A percentile compares a stretch with the other conserved stretches of the same genome.
Evolutionary conservation across 1,139 yeast genomes (phyloP).

Genomic region (Taphrina confusa): DNA sequence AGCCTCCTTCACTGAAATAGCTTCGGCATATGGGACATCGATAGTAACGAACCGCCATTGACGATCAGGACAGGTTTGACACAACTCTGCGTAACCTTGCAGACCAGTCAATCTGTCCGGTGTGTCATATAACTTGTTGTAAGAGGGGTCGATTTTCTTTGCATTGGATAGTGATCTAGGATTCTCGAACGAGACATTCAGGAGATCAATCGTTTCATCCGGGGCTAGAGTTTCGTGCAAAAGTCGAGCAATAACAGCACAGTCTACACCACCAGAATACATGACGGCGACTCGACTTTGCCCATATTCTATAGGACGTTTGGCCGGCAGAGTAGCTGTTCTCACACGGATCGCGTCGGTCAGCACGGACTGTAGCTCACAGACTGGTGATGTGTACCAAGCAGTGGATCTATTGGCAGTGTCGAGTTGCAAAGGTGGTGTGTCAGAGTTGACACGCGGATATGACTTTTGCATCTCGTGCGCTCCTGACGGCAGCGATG

Average conservation of each 20-base stretch:
- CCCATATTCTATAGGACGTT: too few relatives aligned
- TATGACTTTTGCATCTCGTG: neutral
- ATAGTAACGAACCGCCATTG: conserved; percentile 61
- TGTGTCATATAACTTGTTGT: conserved; percentile 49
- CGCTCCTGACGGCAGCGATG: neutral
- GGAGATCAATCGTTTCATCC: conserved; percentile 58
- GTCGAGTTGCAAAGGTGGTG: neutral
- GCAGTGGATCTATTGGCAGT: neutral
- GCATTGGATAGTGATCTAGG: conserved; percentile 55
- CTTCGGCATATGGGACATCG: conserved; percentile 69
- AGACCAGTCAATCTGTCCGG: conserved; percentile 81
- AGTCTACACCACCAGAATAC: conserved; percentile 93
- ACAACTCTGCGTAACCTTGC: conserved; percentile 56
- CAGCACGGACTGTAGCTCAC: conserved; percentile 21
- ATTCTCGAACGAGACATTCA: conserved; percentile 93
- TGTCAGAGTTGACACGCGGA: neutral
- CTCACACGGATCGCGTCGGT: conserved; percentile 36
- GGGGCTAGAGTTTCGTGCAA: conserved; percentile 46
- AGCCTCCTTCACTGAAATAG: conserved; percentile 54
- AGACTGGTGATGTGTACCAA: neutral
- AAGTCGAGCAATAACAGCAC: conserved; percentile 68
- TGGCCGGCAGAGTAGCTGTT: conserved; percentile 36
- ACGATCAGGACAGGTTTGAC: conserved; percentile 34
- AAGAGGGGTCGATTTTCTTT: conserved; percentile 5
- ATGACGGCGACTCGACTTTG: conserved; percentile 58